Conservation (phyloP, 331 rosid species). For the Rosa hybrid region DNA sequence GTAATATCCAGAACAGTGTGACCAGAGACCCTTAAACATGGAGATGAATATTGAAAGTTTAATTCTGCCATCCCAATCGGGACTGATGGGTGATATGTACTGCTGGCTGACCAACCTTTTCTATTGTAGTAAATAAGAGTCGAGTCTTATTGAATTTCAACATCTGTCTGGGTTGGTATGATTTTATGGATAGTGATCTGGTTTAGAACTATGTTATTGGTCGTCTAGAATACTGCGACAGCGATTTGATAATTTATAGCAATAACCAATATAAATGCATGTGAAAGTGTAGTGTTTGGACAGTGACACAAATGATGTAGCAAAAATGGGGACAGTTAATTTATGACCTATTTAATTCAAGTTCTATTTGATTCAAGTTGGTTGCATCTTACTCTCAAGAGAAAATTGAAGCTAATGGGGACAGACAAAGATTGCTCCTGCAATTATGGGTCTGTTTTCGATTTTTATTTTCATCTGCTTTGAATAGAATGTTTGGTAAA, state of each 20-base stretch:
- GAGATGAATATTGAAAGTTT: neutral
- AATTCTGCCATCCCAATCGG: neutral
- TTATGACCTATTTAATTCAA: conserved; percentile 18
- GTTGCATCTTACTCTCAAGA: conserved; percentile 11
- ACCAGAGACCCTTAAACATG: neutral
- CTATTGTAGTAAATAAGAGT: neutral
- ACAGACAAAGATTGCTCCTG: conserved; percentile 29
- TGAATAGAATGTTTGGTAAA: neutral
- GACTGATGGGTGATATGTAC: neutral
- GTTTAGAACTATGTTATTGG: conserved; percentile 4
- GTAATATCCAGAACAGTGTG: neutral
- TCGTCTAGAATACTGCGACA: conserved; percentile 20
- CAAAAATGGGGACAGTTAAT: neutral
- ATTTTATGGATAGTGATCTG: neutral
- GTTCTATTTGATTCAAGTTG: neutral
- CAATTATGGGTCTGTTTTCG: conserved; percentile 7
- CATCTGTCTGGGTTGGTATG: conserved; percentile 16
- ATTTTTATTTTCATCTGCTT: neutral
- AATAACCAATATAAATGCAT: conserved; percentile 17
- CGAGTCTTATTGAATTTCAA: conserved; percentile 4
- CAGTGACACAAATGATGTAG: conserved; percentile 16
- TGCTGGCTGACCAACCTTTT: neutral
- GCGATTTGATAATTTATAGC: conserved; percentile 15
- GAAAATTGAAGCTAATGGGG: conserved; percentile 1
- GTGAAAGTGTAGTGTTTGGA: conserved; percentile 26